phyloP scores from a whole-genome alignment of 2,329 filamentous ascomycete species.

The Phialophora macrospora region DNA sequence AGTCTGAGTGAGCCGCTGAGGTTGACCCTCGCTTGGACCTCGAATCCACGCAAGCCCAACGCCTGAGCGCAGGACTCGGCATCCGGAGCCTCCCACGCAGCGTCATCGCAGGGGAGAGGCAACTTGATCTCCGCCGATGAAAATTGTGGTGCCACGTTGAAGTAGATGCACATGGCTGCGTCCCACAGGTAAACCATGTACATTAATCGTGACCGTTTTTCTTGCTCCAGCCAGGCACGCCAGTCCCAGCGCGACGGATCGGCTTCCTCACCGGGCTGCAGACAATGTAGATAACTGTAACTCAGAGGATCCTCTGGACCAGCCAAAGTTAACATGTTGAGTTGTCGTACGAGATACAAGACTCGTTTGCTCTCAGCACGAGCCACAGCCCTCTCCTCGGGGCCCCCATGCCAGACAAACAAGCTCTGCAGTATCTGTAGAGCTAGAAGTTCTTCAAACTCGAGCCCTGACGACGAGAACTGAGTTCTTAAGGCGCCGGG shows the following conservation, averaged over 20 bases:
- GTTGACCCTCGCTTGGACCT: slow-evolving; percentile 61
- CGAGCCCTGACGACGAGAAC: slow-evolving; percentile 53
- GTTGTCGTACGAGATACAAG: slow-evolving; percentile 58
- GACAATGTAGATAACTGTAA: slow-evolving; percentile 67
- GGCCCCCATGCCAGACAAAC: slow-evolving; percentile 72
- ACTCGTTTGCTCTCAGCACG: slow-evolving; percentile 52
- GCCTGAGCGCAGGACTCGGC: slow-evolving; percentile 66
- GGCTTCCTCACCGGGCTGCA: slow-evolving; percentile 53
- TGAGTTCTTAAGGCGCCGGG: slow-evolving; percentile 42
- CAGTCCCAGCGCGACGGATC: slow-evolving; percentile 65
- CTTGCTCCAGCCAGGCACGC: slow-evolving; percentile 71
- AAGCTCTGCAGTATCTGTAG: slow-evolving; percentile 66
- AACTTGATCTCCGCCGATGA: slow-evolving; percentile 68
- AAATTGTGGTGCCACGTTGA: slow-evolving; percentile 69
- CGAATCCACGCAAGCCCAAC: slow-evolving; percentile 65
- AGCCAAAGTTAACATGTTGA: slow-evolving; percentile 62
- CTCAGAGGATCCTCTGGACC: slow-evolving; percentile 53
- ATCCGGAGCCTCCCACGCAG: slow-evolving; percentile 71
- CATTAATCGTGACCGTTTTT: slow-evolving; percentile 69
- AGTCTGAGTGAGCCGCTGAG: slow-evolving; percentile 65
- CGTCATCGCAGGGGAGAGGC: slow-evolving; percentile 74
- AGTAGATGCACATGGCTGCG: slow-evolving; percentile 70
- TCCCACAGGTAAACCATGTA: slow-evolving; percentile 69
- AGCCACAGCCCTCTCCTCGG: slow-evolving; percentile 67
- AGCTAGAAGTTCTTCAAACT: slow-evolving; percentile 64